These are phyloP conservation scores for Spinacia oleracea DNA, from an alignment of 179 eudicot species.

Conservation along the genomic window DNA sequence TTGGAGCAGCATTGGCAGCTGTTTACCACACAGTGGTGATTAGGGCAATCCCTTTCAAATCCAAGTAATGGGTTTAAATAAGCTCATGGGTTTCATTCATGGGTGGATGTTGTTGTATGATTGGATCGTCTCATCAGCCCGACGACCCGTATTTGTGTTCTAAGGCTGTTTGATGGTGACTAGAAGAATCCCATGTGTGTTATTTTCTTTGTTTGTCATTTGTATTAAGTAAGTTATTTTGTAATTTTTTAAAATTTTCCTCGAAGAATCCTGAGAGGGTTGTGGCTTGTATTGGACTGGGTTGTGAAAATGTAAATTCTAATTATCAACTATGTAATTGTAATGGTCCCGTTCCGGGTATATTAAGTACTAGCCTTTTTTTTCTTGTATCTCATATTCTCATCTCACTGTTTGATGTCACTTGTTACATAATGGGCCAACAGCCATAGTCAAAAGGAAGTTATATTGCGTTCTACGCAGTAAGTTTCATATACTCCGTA, in stretches of 20 bases:
- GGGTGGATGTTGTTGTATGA: background rate
- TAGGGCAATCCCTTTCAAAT: constrained; percentile 88
- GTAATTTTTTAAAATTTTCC: constrained; percentile 12
- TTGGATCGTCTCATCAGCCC: constrained; percentile 1
- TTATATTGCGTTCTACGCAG: too few relatives aligned
- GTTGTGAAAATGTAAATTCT: constrained; percentile 39
- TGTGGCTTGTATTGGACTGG: constrained; percentile 24
- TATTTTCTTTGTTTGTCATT: background rate
- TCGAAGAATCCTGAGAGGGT: constrained; percentile 18
- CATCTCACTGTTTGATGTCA: too few relatives aligned
- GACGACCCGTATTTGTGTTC: constrained; percentile 6
- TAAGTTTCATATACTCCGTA: too few relatives aligned
- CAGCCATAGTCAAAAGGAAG: background rate
- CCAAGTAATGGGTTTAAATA: constrained; percentile 34
- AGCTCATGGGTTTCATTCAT: background rate
- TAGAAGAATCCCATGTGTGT: constrained; percentile 4
- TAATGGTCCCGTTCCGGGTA: constrained; percentile 7
- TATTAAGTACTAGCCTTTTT: background rate
- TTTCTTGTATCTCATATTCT: background rate
- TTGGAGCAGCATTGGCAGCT: constrained; percentile 87
- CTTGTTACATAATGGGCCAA: too few relatives aligned
- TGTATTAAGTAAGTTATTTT: constrained; percentile 7
- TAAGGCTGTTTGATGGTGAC: constrained; percentile 20
- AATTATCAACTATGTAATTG: background rate
- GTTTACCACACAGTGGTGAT: constrained; percentile 72